These are phyloP conservation scores for Fusarium penzigii DNA, from an alignment of 2,329 filamentous ascomycete genomes.

Conservation along the genomic window DNA sequence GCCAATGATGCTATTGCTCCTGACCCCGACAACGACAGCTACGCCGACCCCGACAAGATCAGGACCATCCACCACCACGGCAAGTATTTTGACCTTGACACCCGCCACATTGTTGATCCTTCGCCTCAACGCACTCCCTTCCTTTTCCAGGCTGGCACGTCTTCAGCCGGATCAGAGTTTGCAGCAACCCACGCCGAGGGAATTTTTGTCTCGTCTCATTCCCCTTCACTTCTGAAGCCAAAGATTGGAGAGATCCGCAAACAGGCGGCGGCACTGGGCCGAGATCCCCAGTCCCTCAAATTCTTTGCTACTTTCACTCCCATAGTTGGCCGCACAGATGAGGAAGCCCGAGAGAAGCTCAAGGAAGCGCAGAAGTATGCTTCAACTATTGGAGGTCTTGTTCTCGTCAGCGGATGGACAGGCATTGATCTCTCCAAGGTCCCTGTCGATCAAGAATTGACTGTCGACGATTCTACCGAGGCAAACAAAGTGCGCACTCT, in stretches of 20 bases:
- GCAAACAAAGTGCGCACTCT: constrained; percentile 52
- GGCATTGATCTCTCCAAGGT: constrained; percentile 61
- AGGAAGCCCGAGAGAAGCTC: constrained; percentile 55
- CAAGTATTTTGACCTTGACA: constrained; percentile 51
- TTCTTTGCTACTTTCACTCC: constrained; percentile 55
- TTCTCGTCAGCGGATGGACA: constrained; percentile 59
- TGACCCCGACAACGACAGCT: constrained; percentile 54
- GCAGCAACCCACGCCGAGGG: constrained; percentile 60
- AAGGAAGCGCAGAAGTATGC: constrained; percentile 53
- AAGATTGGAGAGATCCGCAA: constrained; percentile 55
- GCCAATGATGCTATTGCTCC: constrained; percentile 57
- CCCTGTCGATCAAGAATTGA: constrained; percentile 59
- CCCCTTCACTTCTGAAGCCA: constrained; percentile 47
- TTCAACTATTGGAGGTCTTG: constrained; percentile 53
- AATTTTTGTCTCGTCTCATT: constrained; percentile 59
- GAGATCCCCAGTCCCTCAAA: constrained; percentile 58
- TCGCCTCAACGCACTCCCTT: constrained; percentile 59
- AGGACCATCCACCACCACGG: constrained; percentile 62
- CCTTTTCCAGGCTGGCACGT: constrained; percentile 61
- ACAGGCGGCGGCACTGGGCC: constrained; percentile 50
- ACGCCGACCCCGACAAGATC: constrained; percentile 59
- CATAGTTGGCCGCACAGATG: constrained; percentile 50
- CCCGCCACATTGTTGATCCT: constrained; percentile 51
- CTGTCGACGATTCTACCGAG: constrained; percentile 54
- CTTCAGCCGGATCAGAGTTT: constrained; percentile 56